Evolutionary conservation across 257 asterid species (phyloP), one percentile per base, ranked within the genome.

Genomic region (Penstemon eatonii): DNA sequence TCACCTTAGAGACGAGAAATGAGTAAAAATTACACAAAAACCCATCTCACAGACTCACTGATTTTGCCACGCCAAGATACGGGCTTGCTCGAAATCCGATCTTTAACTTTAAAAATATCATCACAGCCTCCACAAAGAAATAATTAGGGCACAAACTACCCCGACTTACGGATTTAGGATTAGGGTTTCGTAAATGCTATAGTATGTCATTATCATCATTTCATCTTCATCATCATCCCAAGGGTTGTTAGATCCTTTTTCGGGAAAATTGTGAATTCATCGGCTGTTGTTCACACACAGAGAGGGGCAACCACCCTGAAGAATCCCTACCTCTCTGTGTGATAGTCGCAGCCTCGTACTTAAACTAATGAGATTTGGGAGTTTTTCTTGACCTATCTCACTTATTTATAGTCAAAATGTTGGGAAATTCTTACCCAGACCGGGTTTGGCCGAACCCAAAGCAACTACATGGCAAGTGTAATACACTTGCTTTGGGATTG

Each of bases 271-370:
- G 19, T 44, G 65, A 54, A 60, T 54, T 63, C 52, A 47, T 47
- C 50, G 70, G 43, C 69, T 44, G 49, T 18, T 13, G 10, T 8
- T 5, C 10, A 6, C 36, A 46, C 40, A 43, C 67, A 61, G 79
- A 70, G 74, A 75, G 74, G 66, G 84, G 78, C 76, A 79, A 84
- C 79, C 81, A 73, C 79, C 85, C 85, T 77, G 69, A 33, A 38
- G 43, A 75, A 70, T 65, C 71, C 72, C 75, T 45, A 50, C 25
- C 68, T 43, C 69, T 65, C 80, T 45, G 50, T 40, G 41, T 4
- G 4, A 43, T 15, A 15, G 9, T 4, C 36, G 37, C 10, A 45
- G 13, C 70, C 49, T 45, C 67, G 39, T 49, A n/a, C 43, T 59
- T 47, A 37, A 46, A 57, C 65, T 57, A 36, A 25, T 68, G 59